These are phyloP conservation scores for Ceratocystis huliohia DNA, from an alignment of 2,329 filamentous ascomycete genomes.

Conservation along the genomic window DNA sequence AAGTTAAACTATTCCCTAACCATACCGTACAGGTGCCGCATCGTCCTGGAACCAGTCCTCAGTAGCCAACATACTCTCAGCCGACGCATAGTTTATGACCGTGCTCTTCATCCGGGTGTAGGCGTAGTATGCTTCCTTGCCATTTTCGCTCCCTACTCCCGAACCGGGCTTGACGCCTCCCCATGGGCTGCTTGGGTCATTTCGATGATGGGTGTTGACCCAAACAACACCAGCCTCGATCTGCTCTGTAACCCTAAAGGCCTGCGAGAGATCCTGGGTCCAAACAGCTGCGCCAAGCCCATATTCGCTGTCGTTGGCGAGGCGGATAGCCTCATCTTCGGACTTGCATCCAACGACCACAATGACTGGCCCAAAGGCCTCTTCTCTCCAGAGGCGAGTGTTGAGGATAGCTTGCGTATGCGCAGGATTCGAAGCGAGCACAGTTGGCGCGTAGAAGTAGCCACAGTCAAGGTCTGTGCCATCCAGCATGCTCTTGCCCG, in stretches of 20 bases:
- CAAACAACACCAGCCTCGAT: conserved; percentile 50
- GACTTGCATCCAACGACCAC: conserved; percentile 37
- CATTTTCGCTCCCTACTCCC: conserved; percentile 62
- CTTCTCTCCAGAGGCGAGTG: conserved; percentile 42
- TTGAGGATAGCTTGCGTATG: conserved; percentile 25
- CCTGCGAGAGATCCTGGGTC: conserved; percentile 39
- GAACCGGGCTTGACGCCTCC: conserved; percentile 49
- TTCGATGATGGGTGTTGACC: conserved; percentile 54
- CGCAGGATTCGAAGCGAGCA: conserved; percentile 38
- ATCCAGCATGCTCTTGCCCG: conserved; percentile 32
- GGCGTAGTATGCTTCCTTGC: conserved; percentile 47
- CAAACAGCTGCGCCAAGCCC: conserved; percentile 46
- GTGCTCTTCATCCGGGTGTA: conserved; percentile 53
- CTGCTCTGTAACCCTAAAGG: conserved; percentile 35
- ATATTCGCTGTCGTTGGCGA: conserved; percentile 37
- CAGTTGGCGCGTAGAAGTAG: conserved; percentile 26
- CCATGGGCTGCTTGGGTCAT: conserved; percentile 60
- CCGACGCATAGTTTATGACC: conserved; percentile 54
- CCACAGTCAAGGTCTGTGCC: conserved; percentile 46
- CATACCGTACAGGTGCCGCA: conserved; percentile 33
- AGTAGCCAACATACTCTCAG: conserved; percentile 36
- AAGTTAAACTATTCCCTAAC: background rate
- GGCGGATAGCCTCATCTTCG: conserved; percentile 27
- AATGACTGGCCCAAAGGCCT: conserved; percentile 53
- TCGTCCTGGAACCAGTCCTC: conserved; percentile 60